Evolutionary conservation across 148 eudicot species (phyloP), one percentile per base, ranked within the genome.

Genomic region (Arctostaphylos glauca): DNA sequence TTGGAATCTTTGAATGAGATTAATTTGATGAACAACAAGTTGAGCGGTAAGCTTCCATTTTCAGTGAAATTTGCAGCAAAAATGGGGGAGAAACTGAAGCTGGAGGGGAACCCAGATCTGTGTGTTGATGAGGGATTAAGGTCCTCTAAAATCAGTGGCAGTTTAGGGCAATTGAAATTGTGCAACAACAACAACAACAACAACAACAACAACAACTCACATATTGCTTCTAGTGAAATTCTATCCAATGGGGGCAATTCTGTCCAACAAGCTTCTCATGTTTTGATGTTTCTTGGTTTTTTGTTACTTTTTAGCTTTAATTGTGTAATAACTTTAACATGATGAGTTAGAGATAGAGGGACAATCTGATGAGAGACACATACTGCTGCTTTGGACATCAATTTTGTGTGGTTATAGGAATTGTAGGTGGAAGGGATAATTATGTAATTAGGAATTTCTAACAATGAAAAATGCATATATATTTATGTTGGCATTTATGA

Each of bases 21-120:
- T 84, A 89, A 93, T 83, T 83, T 95, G 80, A 87, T 82, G 79
- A 93, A 92, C 84, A 95, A 95, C 74, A 81, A 56, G 62, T 56
- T 95, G 80, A 90, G 88, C 85, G 98, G 98, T 6, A 85, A 81
- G 60, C 66, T 95, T 46, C 97, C 93, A 47, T 92, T 95, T 80
- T 82, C 93, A 73, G 74, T 85, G n/a, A 58, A 68, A 9, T 93
- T 95, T 80, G 87, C 74, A 21, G 52, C 75, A 5, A 87, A 81
- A 60, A 48, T 92, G 68, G 95, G 93, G 8, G 78, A 46, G 43
- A 93, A 93, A 84, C 76, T 95, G 44, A 93, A 88, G 85, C 64
- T 95, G 83, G 83, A 88, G 53, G 98, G 98, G 10, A 95, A 95
- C 85, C 79, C 84, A 47, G 89, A 83, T 52, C 84, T 95, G 64